Conservation (phyloP, 2,329 filamentous ascomycete species). For the Aureobasidium vineae region DNA sequence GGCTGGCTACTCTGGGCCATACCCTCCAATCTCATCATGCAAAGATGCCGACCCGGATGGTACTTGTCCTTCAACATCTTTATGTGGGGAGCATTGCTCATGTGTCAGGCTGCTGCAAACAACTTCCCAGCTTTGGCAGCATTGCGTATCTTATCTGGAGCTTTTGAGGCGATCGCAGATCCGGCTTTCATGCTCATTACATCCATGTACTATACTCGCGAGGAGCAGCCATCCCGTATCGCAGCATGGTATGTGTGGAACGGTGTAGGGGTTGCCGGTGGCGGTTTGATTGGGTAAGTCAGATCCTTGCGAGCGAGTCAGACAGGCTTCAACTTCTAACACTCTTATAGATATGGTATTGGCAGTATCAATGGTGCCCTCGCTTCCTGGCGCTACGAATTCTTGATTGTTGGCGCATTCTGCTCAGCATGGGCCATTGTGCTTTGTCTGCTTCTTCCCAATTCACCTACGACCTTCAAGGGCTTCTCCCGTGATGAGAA, state of each 20-base stretch:
- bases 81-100: slow-evolving; percentile 52
- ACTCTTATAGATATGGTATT: slow-evolving; percentile 52
- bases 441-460: slow-evolving; percentile 57
- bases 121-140: slow-evolving; percentile 57
- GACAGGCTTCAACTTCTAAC: not conserved
- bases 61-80: slow-evolving; percentile 52
- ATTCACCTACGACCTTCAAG: slow-evolving; percentile 56
- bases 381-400: slow-evolving; percentile 65
- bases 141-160: slow-evolving; percentile 57
- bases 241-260: slow-evolving; percentile 62
- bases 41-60: slow-evolving; percentile 52
- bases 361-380: slow-evolving; percentile 59
- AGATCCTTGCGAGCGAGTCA: not conserved
- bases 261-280: slow-evolving; percentile 59
- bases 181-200: slow-evolving; percentile 54
- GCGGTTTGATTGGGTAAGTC: slow-evolving; percentile 50
- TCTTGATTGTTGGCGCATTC: slow-evolving; percentile 59
- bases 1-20: slow-evolving; percentile 53
- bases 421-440: slow-evolving; percentile 60
- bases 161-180: slow-evolving; percentile 57
- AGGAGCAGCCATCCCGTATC: slow-evolving; percentile 56
- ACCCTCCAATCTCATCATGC: slow-evolving; percentile 55
- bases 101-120: slow-evolving; percentile 37
- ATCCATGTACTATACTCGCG: slow-evolving; percentile 51
- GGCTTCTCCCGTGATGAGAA: slow-evolving; percentile 54